Conservation (phyloP, 108 stramenopile species). For the Asterionellopsis glacialis region DNA sequence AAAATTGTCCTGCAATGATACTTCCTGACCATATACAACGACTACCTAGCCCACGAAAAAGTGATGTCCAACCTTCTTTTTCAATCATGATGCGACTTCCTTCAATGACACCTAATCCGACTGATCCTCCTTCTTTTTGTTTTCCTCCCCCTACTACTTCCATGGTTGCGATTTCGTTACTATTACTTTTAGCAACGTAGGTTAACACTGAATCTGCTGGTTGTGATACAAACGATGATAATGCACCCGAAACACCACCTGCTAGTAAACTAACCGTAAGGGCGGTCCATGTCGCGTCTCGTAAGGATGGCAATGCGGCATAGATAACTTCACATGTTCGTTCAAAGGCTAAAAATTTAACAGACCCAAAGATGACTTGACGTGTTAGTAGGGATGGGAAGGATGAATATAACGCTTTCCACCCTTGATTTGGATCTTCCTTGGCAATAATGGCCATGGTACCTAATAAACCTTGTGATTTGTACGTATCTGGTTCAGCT, state of each 20-base stretch:
- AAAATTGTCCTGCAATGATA: conserved; percentile 91
- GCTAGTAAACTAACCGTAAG: conserved; percentile 79
- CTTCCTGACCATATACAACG: conserved; percentile 88
- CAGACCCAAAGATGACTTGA: conserved; percentile 91
- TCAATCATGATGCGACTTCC: conserved; percentile 67
- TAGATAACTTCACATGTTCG: conserved; percentile 75
- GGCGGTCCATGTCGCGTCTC: conserved; percentile 61
- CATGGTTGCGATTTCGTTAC: conserved; percentile 1
- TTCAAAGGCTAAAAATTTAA: conserved; percentile 94
- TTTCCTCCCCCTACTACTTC: background rate
- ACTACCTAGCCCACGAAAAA: conserved; percentile 87
- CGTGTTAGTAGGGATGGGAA: conserved; percentile 86
- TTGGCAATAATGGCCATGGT: conserved; percentile 58
- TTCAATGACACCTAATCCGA: conserved; percentile 50
- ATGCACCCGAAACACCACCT: conserved; percentile 80
- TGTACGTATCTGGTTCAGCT: conserved; percentile 72
- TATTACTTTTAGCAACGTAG: conserved; percentile 59
- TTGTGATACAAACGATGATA: conserved; percentile 85
- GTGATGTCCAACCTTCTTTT: conserved; percentile 52
- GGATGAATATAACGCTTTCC: conserved; percentile 78
- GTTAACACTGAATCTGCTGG: conserved; percentile 87
- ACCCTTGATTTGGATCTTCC: conserved; percentile 55
- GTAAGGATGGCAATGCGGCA: conserved; percentile 40
- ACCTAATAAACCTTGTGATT: conserved; percentile 52
- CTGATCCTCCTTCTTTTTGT: background rate